These are phyloP conservation scores for Adiantum capillusveneris DNA, from an alignment of 75 land plant species.

Conservation along the genomic window DNA sequence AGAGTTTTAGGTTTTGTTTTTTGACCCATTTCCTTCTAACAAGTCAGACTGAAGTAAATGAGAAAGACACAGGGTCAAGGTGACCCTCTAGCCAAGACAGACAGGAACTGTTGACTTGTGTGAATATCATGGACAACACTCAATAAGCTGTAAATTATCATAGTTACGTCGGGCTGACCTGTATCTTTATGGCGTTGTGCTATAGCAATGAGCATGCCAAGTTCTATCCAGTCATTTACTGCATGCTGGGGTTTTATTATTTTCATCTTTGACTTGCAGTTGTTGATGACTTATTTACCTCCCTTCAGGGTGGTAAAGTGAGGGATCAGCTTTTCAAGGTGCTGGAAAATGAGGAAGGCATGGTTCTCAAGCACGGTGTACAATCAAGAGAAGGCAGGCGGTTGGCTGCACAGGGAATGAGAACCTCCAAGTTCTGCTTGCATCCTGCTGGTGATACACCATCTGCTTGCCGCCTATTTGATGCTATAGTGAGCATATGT, in stretches of 20 bases:
- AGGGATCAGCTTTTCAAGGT: conserved; percentile 73
- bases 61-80: no score
- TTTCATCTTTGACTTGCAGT: background rate
- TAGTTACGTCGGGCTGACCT: no score
- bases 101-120: no score
- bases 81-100: no score
- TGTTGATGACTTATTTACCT: conserved; percentile 2
- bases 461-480: conserved; percentile 85
- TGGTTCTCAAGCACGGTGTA: conserved; percentile 71
- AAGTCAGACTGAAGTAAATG: no score
- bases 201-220: no score
- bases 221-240: background rate
- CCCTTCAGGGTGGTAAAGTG: conserved; percentile 72
- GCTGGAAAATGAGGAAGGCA: conserved; percentile 59
- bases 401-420: conserved; percentile 78
- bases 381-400: conserved; percentile 71
- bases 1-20: no score
- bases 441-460: conserved; percentile 97
- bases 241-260: background rate
- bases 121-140: no score
- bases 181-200: no score
- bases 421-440: conserved; percentile 80
- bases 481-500: conserved; percentile 85
- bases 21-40: no score
- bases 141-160: no score